Percentiles rank a stretch among this genome's conserved stretches.
Evolutionary conservation across 2,329 filamentous ascomycete genomes (phyloP).

Genomic region (Blastomyces parvus): DNA sequence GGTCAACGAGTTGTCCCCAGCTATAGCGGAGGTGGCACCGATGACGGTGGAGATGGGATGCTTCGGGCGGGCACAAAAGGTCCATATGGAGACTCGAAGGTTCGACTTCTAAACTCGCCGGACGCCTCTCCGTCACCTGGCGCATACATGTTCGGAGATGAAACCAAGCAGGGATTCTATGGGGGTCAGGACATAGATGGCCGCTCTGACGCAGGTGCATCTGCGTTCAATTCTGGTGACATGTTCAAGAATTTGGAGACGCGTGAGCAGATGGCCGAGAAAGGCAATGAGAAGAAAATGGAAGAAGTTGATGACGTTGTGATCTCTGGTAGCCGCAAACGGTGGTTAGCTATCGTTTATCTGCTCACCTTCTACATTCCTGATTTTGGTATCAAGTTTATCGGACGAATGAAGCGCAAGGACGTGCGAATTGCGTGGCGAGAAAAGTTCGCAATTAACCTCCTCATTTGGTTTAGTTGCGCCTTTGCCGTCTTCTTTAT

Average conservation of each 20-base stretch:
- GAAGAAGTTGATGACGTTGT: constrained; percentile 80
- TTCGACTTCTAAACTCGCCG: constrained; percentile 43
- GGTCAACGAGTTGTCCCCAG: constrained; percentile 51
- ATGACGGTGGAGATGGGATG: constrained; percentile 51
- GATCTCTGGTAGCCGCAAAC: constrained; percentile 69
- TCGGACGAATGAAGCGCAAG: constrained; percentile 82
- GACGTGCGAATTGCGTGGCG: constrained; percentile 90
- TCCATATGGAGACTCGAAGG: constrained; percentile 42
- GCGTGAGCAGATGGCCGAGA: constrained; percentile 86
- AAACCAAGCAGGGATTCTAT: constrained; percentile 74
- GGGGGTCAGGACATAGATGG: constrained; percentile 67
- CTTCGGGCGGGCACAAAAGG: constrained; percentile 41
- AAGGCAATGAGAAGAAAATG: constrained; percentile 81
- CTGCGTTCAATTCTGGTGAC: constrained; percentile 83
- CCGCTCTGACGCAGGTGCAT: constrained; percentile 83
- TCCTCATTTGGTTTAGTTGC: constrained; percentile 90
- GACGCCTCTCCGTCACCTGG: constrained; percentile 45
- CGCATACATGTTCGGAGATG: constrained; percentile 57
- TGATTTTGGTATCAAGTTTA: constrained; percentile 64
- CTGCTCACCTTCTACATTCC: constrained; percentile 78
- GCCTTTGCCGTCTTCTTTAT: constrained; percentile 76
- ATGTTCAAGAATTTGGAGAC: constrained; percentile 98
- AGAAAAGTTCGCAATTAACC: constrained; percentile 95
- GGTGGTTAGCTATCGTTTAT: constrained; percentile 82
- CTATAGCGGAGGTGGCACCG: constrained; percentile 50